phyloP scores from a whole-genome alignment of 2,329 filamentous ascomycete genomes.

The Fusarium cyanostomum region DNA sequence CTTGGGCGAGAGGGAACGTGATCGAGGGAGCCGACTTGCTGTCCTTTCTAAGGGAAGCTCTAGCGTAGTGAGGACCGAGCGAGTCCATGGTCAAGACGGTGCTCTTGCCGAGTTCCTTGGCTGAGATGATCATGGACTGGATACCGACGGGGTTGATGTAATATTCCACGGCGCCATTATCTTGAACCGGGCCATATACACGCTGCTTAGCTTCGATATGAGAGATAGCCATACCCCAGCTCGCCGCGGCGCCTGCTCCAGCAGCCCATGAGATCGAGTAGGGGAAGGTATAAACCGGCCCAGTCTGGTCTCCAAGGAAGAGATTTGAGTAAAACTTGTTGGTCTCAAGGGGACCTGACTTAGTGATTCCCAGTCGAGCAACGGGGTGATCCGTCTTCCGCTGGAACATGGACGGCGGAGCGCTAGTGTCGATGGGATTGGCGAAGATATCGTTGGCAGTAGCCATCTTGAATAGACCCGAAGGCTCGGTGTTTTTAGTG shows the following conservation, averaged over 20 bases:
- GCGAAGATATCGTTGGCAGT: slow-evolving; percentile 62
- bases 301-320: slow-evolving; percentile 76
- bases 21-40: slow-evolving; percentile 67
- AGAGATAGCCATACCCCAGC: slow-evolving; percentile 81
- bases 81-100: slow-evolving; percentile 66
- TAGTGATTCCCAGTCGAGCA: slow-evolving; percentile 60
- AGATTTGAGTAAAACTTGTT: slow-evolving; percentile 88
- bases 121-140: slow-evolving; percentile 83
- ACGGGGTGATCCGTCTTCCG: slow-evolving; percentile 67
- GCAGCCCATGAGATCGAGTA: slow-evolving; percentile 76
- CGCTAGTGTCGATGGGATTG: slow-evolving; percentile 61
- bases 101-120: slow-evolving; percentile 71
- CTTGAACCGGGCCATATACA: slow-evolving; percentile 69
- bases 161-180: slow-evolving; percentile 70
- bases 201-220: slow-evolving; percentile 76
- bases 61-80: slow-evolving; percentile 67
- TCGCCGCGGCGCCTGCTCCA: slow-evolving; percentile 68
- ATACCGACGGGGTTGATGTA: slow-evolving; percentile 86
- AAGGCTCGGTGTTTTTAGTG: slow-evolving; percentile 33
- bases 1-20: slow-evolving; percentile 85
- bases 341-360: slow-evolving; percentile 67
- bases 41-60: slow-evolving; percentile 72
- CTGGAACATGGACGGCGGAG: slow-evolving; percentile 60
- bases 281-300: slow-evolving; percentile 78
- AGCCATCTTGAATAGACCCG: slow-evolving; percentile 38